Base-by-base conservation (phyloP, 805 yeast genomes). In the Sungouiozyma ichnusensis region DNA sequence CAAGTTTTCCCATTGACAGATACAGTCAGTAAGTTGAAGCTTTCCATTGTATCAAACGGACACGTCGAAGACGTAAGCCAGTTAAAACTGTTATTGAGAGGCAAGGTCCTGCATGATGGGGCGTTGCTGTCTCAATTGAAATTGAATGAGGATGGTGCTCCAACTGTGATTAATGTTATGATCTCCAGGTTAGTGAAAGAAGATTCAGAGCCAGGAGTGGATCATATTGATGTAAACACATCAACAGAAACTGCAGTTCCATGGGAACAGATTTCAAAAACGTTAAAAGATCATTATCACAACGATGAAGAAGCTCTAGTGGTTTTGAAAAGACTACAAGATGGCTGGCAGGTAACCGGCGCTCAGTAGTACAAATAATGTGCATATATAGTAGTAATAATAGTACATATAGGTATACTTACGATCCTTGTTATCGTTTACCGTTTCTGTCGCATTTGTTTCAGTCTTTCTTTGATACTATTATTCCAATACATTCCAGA, bases 401-500 rank as follows among this genome's bases (percentile, higher is more conserved):
- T n/a, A n/a, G n/a, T 36, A 36, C 37, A 39, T 39, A 29, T 37
- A 20, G 8, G 17, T 35, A 33, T 35, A 16, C 13, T 16, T n/a
- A n/a, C n/a, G n/a, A n/a, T n/a, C n/a, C n/a, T n/a, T n/a, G n/a
- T n/a, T n/a, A n/a, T n/a, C n/a, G n/a, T n/a, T n/a, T n/a, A n/a
- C n/a, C 27, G 17, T 16, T 36, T 33, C 18, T 39, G 43, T 33
- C 38, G 39, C 40, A 57, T 53, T 44, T 67, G 64, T 48, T 66
- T 72, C 67, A 77, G 72, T 50, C 69, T 73, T 47, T 66, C 72
- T 38, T 76, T 69, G 36, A 77, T 66, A 53, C 68, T 73, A 46
- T 71, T 74, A 54, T 77, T 77, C 84, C 83, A 77, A 35, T 69
- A 73, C 5, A 74, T 75, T 2, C 81, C 81, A 17, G 65, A 64